A percentile compares a stretch with the other conserved stretches of the same genome.
Conservation (phyloP, 2,329 filamentous ascomycete species). For the Cercospora sojina region DNA sequence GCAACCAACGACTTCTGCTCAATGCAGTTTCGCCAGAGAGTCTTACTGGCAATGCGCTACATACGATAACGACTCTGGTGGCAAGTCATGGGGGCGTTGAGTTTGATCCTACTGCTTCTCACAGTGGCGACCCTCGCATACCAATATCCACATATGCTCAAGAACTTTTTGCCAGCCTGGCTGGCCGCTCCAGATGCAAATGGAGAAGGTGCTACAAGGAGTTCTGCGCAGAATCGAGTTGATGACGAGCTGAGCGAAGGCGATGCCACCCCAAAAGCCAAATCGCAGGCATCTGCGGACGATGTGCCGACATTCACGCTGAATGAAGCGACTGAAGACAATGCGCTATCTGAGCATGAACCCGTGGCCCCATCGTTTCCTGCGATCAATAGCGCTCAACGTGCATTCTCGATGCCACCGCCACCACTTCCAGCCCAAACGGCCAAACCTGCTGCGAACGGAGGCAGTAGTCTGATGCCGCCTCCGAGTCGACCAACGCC, state of each 20-base stretch:
- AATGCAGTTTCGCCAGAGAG: not conserved
- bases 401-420: conserved; percentile 40
- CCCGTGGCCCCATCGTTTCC: conserved; percentile 44
- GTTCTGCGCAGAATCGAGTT: not conserved
- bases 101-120: conserved; percentile 41
- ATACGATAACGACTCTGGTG: conserved; percentile 14
- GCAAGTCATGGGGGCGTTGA: conserved; percentile 44
- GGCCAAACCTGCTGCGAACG: conserved; percentile 25
- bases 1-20: not conserved
- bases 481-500: conserved; percentile 29
- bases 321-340: conserved; percentile 36
- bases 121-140: conserved; percentile 45
- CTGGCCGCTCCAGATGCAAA: conserved; percentile 18
- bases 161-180: conserved; percentile 36
- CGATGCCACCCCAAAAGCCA: conserved; percentile 37
- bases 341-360: not conserved
- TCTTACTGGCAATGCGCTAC: conserved; percentile 15
- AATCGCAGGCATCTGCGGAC: conserved; percentile 11
- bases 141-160: conserved; percentile 41
- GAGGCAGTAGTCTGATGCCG: conserved; percentile 31
- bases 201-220: not conserved
- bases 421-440: conserved; percentile 31
- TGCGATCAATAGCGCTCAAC: conserved; percentile 48
- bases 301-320: conserved; percentile 33
- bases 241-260: conserved; percentile 26